A percentile compares a stretch with the other conserved stretches of the same genome.
These are phyloP conservation scores for Platanus orientalis DNA, from an alignment of 164 flowering plant genomes.

Conservation along the genomic window DNA sequence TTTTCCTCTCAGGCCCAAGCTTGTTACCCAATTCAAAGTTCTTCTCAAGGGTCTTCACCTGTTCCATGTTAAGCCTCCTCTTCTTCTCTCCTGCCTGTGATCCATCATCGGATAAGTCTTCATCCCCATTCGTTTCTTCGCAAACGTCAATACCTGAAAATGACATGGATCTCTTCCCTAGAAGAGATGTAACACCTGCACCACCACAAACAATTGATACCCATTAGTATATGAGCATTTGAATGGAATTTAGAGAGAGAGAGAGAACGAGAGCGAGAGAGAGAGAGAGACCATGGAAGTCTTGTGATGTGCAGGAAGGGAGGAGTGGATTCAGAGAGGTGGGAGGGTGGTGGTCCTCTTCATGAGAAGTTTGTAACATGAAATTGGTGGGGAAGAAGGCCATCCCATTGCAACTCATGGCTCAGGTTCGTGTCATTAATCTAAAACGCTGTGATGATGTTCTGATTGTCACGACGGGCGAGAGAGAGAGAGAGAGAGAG, in stretches of 20 bases:
- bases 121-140: slow-evolving; percentile 37
- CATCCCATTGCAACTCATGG: slow-evolving; percentile 57
- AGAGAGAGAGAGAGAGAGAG: slow-evolving; percentile 9
- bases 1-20: slow-evolving; percentile 87
- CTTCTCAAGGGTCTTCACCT: slow-evolving; percentile 81
- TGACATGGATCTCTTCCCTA: slow-evolving; percentile 75
- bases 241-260: neutral
- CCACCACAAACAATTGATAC: slow-evolving; percentile 6
- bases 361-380: slow-evolving; percentile 63
- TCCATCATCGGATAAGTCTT: slow-evolving; percentile 53
- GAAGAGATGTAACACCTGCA: slow-evolving; percentile 51
- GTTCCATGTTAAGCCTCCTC: slow-evolving; percentile 75
- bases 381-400: slow-evolving; percentile 84
- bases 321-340: slow-evolving; percentile 47
- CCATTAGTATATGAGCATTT: slow-evolving; percentile 6
- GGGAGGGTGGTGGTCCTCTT: slow-evolving; percentile 41
- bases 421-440: slow-evolving; percentile 9
- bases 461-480: slow-evolving; percentile 8
- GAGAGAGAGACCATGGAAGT: slow-evolving; percentile 54
- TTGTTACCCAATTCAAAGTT: slow-evolving; percentile 83
- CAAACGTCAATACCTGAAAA: slow-evolving; percentile 53
- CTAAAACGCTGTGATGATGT: slow-evolving; percentile 14
- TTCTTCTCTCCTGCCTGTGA: slow-evolving; percentile 69
- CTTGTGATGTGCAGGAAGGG: slow-evolving; percentile 66
- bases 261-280: neutral